Evolutionary conservation across 108 stramenopile species (phyloP).

Genomic region (Skeletonema grethae): DNA sequence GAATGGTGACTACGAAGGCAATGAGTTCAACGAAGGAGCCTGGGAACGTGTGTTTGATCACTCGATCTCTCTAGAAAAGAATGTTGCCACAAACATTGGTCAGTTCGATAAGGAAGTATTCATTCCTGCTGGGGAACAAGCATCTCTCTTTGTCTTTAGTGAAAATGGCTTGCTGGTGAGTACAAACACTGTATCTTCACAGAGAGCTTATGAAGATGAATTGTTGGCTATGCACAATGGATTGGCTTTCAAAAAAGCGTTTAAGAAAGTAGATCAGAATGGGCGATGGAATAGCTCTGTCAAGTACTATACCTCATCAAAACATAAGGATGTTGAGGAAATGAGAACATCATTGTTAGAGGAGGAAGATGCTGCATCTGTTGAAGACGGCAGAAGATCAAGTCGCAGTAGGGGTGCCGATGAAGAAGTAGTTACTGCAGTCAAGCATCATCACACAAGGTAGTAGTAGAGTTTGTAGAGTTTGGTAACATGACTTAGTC

Average conservation of each 20-base stretch:
- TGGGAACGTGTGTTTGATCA: neutral
- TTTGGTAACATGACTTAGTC: no score
- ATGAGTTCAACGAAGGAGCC: neutral
- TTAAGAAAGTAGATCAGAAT: neutral
- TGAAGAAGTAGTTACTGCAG: no score
- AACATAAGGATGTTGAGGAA: neutral
- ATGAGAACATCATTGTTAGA: neutral
- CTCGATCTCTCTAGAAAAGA: neutral
- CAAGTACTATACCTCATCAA: neutral
- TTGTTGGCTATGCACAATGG: neutral
- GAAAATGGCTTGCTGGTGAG: neutral
- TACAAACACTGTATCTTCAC: neutral
- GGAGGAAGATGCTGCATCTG: neutral
- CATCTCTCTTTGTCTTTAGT: neutral
- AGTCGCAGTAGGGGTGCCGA: no score
- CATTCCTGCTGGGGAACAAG: neutral
- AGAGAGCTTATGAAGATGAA: neutral
- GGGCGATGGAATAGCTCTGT: neutral
- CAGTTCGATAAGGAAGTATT: neutral
- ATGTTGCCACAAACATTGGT: neutral
- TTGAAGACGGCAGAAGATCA: neutral
- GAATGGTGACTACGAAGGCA: neutral
- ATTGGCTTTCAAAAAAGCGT: neutral
- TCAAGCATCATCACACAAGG: no score
- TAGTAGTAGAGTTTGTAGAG: no score